Percentiles rank a stretch among this genome's conserved stretches.
These are phyloP conservation scores for Puccinia hordei DNA, from an alignment of 1,284 basidiomycete genomes.

Conservation along the genomic window DNA sequence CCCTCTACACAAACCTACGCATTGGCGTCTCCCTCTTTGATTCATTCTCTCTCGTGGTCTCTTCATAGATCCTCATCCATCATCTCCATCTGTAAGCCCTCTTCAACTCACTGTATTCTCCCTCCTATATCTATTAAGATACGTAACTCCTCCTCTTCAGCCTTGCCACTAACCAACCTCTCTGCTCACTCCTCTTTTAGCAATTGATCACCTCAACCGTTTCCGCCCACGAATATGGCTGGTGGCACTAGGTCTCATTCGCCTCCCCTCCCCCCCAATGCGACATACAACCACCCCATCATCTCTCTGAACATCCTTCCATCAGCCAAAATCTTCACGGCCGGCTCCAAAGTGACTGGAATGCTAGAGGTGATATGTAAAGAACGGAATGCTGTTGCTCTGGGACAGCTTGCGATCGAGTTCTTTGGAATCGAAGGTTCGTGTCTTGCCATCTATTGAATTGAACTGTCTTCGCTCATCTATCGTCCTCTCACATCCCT, in stretches of 20 bases:
- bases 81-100: neutral
- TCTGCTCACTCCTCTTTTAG: no score
- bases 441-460: no score
- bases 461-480: no score
- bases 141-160: no score
- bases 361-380: neutral
- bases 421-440: slow-evolving; percentile 32
- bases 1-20: neutral
- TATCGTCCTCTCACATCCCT: neutral
- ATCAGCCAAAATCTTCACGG: slow-evolving; percentile 11
- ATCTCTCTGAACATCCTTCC: slow-evolving; percentile 17
- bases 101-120: no score
- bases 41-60: no score
- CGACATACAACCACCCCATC: slow-evolving; percentile 42
- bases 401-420: slow-evolving; percentile 45
- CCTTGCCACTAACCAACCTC: no score
- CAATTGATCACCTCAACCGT: no score
- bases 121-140: no score
- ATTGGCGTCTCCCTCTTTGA: no score
- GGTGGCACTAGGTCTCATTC: slow-evolving; percentile 42
- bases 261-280: slow-evolving; percentile 49
- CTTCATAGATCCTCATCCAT: slow-evolving; percentile 11
- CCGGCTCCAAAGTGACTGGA: neutral
- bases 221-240: neutral
- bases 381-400: slow-evolving; percentile 32